Evolutionary conservation across 129 eudicot species (phyloP).

Genomic region (Centrapalus pauciflorus): DNA sequence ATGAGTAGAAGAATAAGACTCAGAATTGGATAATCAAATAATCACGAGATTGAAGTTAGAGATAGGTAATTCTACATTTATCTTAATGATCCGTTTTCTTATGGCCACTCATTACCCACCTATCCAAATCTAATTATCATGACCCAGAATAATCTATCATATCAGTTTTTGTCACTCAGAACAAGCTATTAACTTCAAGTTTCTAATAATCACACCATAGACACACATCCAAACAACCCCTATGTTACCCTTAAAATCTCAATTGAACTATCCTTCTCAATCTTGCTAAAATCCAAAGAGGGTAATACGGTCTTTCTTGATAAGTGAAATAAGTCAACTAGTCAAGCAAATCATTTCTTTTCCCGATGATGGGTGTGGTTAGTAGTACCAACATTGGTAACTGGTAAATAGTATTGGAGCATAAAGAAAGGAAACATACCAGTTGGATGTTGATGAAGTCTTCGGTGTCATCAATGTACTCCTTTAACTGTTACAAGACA

Average conservation of each 20-base stretch:
- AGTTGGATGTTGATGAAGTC: slow-evolving; percentile 93
- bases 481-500: slow-evolving; percentile 68
- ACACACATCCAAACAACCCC: background rate
- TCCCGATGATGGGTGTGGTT: background rate
- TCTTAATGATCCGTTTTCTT: background rate
- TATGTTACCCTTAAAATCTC: background rate
- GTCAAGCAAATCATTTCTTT: background rate
- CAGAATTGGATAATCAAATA: no score
- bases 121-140: no score
- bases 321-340: background rate
- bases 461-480: slow-evolving; percentile 96
- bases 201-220: slow-evolving; percentile 11
- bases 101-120: no score
- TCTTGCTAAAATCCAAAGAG: slow-evolving; percentile 2
- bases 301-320: background rate
- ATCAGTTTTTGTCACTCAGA: no score
- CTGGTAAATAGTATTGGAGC: background rate
- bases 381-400: background rate
- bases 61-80: background rate
- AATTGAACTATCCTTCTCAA: background rate
- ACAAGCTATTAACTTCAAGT: slow-evolving; percentile 31
- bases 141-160: background rate
- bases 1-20: background rate
- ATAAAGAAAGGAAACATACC: slow-evolving; percentile 43
- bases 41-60: background rate